Evolutionary conservation across 192 early-diverging fungal species (phyloP), one percentile per base, ranked within the genome.

Genomic region (Backusella parvicylindrica): DNA sequence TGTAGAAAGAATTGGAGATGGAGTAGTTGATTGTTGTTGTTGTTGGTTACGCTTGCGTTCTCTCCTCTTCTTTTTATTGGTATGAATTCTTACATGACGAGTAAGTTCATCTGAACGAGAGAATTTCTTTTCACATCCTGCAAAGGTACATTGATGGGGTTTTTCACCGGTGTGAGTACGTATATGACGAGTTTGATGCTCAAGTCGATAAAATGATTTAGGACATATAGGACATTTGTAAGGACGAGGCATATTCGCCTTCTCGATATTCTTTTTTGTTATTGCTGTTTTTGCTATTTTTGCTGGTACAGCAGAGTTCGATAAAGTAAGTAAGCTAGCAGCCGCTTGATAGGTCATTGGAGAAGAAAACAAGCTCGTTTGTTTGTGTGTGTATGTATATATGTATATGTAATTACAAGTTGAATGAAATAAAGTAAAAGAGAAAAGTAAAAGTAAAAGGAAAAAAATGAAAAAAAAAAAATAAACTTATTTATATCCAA

Each of bases 131-230:
- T 89, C 89, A 79, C 94, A 96, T 71, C 91, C 90, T 31, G 89
- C 85, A 70, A 89, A 90, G 35, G 87, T 88, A 81, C 94, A 96
- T 26, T 84, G 83, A 76, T 94, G 91, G 3, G 94, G 94, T 64
- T 91, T 90, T 82, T 96, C 94, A 60, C 94, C 94, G 0, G 94
- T 96, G 78, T 96, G 94, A 4, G 91, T 94, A 79, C 92, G 89
- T 60, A 92, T 89, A 72, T 96, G 94, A 37, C 92, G 87, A 6
- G 91, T 93, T 81, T 92, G 91, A 79, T 94, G 92, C 81, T 92
- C 92, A 12, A 92, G 83, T 37, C 92, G 90, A 65, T 88, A 89
- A 83, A 94, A 94, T 28, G 88, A 88, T 83, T 89, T 91, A 35
- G 86, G 82, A 75, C 92, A 94, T 74, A 91, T 87, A 7, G 88